These are phyloP conservation scores for Clonostachys rosea DNA, from an alignment of 2,329 filamentous ascomycete species.

Conservation along the genomic window DNA sequence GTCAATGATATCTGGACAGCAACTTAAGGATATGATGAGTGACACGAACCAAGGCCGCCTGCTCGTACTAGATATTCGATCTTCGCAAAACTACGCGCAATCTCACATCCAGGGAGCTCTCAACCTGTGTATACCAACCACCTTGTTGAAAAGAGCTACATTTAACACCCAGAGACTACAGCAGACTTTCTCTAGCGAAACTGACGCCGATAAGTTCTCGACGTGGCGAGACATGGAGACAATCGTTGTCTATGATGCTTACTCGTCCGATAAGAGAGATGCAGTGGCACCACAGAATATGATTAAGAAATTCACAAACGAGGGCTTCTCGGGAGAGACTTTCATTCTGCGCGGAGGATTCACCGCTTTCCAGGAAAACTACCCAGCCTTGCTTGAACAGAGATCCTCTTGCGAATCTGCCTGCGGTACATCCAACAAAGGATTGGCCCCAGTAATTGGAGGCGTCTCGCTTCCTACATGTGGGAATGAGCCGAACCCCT, in stretches of 20 bases:
- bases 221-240: conserved; percentile 69
- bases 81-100: conserved; percentile 74
- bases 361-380: conserved; percentile 63
- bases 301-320: conserved; percentile 84
- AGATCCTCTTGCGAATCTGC: conserved; percentile 26
- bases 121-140: conserved; percentile 93
- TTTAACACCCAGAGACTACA: conserved; percentile 86
- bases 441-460: conserved; percentile 71
- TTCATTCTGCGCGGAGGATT: conserved; percentile 83
- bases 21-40: conserved; percentile 53
- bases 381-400: conserved; percentile 58
- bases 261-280: conserved; percentile 74
- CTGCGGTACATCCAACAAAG: conserved; percentile 31
- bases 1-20: conserved; percentile 46
- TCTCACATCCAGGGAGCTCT: conserved; percentile 76
- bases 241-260: conserved; percentile 84
- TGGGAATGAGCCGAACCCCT: conserved; percentile 71
- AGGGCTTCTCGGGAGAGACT: conserved; percentile 72
- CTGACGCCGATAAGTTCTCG: conserved; percentile 68
- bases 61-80: conserved; percentile 79
- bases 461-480: conserved; percentile 77
- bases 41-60: conserved; percentile 32
- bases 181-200: conserved; percentile 74
- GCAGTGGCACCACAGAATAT: conserved; percentile 78
- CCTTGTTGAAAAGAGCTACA: conserved; percentile 81